Percentiles rank a stretch among this genome's conserved stretches.
These are phyloP conservation scores for Trichomonas tenax DNA, from an alignment of 208 protist species.

Conservation along the genomic window DNA sequence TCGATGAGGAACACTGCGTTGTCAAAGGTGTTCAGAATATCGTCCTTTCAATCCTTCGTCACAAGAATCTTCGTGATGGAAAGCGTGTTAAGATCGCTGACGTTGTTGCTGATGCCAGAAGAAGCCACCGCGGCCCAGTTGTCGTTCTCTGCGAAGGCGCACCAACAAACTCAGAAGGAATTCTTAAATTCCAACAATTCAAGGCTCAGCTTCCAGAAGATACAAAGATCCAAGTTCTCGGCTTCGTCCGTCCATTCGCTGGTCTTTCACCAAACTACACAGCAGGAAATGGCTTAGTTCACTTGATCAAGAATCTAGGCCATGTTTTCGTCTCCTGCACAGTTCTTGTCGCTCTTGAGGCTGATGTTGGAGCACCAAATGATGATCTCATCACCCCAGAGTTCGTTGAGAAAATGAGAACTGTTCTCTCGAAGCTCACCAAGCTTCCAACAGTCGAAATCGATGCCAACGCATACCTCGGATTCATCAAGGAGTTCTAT, in stretches of 20 bases:
- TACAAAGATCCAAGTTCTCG: background rate
- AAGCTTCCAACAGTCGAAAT: background rate
- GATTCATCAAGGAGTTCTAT: background rate
- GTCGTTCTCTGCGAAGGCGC: background rate
- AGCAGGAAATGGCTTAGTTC: background rate
- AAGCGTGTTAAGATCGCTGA: background rate
- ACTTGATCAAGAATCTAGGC: background rate
- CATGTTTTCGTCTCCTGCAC: background rate
- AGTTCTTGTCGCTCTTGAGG: background rate
- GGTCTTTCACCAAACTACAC: background rate
- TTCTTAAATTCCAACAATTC: background rate
- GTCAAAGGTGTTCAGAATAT: background rate
- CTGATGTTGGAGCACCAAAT: background rate
- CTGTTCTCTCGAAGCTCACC: background rate
- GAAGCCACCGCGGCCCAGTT: background rate
- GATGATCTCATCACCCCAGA: background rate
- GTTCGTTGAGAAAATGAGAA: background rate
- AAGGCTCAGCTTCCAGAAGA: background rate
- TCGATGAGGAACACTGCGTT: background rate
- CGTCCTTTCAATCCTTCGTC: background rate
- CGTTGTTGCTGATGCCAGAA: background rate
- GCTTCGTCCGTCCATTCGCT: background rate
- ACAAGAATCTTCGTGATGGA: background rate
- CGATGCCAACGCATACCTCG: background rate
- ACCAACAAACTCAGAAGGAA: background rate